These are phyloP conservation scores for Mortierella antarctica DNA, from an alignment of 192 early-diverging fungal genomes.

Conservation along the genomic window DNA sequence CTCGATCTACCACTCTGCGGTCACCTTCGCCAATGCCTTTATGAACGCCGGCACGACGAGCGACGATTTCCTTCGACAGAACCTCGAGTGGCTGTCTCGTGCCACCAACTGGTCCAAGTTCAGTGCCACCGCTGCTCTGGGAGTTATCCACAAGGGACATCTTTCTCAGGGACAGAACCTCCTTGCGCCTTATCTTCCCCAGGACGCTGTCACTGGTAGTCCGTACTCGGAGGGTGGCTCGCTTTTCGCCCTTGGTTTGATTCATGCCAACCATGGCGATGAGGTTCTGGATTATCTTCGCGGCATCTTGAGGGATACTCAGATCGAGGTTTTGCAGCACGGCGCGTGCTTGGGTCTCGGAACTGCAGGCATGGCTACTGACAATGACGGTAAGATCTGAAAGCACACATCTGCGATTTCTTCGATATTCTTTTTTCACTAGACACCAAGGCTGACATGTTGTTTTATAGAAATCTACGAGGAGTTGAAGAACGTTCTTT, in stretches of 20 bases:
- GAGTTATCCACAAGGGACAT: constrained; percentile 99
- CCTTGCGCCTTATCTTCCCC: constrained; percentile 93
- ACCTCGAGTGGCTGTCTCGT: constrained; percentile 96
- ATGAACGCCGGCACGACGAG: constrained; percentile 99
- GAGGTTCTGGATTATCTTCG: constrained; percentile 86
- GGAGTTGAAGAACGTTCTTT: constrained; percentile 88
- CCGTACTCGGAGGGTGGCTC: constrained; percentile 97
- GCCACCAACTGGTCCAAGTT: constrained; percentile 99
- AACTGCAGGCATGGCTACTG: constrained; percentile 96
- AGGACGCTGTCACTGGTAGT: constrained; percentile 86
- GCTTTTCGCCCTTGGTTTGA: constrained; percentile 96
- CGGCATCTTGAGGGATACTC: constrained; percentile 81
- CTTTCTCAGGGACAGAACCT: constrained; percentile 83
- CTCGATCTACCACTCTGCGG: constrained; percentile 94
- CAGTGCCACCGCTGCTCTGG: constrained; percentile 95
- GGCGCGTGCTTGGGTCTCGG: constrained; percentile 96
- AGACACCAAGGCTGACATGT: neutral
- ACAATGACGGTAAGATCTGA: constrained; percentile 71
- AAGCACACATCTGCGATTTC: neutral
- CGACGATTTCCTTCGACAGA: constrained; percentile 97
- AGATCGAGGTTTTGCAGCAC: constrained; percentile 93
- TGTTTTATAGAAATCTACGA: constrained; percentile 77
- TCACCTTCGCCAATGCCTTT: constrained; percentile 97
- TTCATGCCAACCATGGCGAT: constrained; percentile 94
- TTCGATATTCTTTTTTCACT: neutral